Conservation (phyloP, 2,329 filamentous ascomycete genomes). For the Xylariaceae sp. region DNA sequence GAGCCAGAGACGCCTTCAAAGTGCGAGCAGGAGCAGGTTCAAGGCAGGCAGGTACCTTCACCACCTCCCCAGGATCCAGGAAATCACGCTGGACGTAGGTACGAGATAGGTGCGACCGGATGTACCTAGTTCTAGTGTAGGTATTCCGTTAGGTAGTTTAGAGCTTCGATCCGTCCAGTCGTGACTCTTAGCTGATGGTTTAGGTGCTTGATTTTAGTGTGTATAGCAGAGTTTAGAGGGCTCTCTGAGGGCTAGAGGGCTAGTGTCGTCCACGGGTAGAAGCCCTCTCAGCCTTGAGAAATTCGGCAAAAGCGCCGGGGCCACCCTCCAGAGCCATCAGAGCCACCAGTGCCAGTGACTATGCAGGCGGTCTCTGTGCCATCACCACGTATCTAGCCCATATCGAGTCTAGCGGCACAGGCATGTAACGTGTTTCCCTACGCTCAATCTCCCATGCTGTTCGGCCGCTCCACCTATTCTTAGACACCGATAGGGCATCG, state of each 20-base stretch:
- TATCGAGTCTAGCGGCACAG: neutral
- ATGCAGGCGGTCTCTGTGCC: neutral
- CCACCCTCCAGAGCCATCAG: no score
- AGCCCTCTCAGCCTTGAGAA: neutral
- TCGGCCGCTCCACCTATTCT: neutral
- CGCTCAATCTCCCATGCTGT: neutral
- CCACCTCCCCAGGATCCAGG: no score
- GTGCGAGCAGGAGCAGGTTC: no score
- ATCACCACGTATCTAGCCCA: neutral
- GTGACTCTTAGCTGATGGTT: neutral
- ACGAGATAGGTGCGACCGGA: neutral
- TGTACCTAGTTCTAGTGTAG: neutral
- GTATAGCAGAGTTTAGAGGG: neutral
- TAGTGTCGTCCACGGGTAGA: no score
- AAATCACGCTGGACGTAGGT: neutral
- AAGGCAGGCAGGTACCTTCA: no score
- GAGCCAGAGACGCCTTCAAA: neutral
- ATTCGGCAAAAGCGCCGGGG: neutral
- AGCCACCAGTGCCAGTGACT: no score
- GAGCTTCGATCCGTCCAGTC: neutral
- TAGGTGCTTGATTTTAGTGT: neutral
- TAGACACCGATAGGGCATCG: neutral
- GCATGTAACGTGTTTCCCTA: neutral
- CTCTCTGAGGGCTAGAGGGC: neutral
- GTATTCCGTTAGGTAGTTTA: neutral